Evolutionary conservation across 2,329 filamentous ascomycete genomes (phyloP).

Genomic region (Trichoderma atroviride): DNA sequence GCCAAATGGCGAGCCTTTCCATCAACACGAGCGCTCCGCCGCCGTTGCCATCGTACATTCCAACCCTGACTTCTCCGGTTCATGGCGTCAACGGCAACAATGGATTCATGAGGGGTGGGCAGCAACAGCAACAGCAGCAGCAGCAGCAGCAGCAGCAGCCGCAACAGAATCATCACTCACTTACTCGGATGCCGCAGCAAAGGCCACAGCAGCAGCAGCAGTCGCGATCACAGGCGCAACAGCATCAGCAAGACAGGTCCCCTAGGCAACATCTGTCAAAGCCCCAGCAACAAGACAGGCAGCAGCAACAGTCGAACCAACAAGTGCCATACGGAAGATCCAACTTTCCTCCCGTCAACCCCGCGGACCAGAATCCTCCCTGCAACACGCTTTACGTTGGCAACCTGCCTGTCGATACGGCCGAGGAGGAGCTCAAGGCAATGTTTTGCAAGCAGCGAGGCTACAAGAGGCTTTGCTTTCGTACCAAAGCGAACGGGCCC

Average conservation of each 20-base stretch:
- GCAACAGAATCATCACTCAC: slow-evolving; percentile 23
- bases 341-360: slow-evolving; percentile 84
- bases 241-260: slow-evolving; percentile 26
- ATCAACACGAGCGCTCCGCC: slow-evolving; percentile 67
- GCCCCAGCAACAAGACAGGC: slow-evolving; percentile 38
- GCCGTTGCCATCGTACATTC: slow-evolving; percentile 54
- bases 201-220: background rate
- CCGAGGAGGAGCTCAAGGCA: slow-evolving; percentile 91
- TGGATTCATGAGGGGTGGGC: slow-evolving; percentile 14
- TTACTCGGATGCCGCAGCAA: background rate
- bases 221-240: background rate
- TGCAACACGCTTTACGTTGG: slow-evolving; percentile 98
- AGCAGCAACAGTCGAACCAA: slow-evolving; percentile 29
- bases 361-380: slow-evolving; percentile 92
- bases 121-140: background rate
- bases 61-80: slow-evolving; percentile 61
- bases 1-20: slow-evolving; percentile 69
- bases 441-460: slow-evolving; percentile 92
- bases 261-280: slow-evolving; percentile 9
- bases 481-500: slow-evolving; percentile 90
- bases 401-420: slow-evolving; percentile 90
- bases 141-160: slow-evolving; percentile 20
- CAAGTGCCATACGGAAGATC: slow-evolving; percentile 57
- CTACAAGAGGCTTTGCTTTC: slow-evolving; percentile 93
- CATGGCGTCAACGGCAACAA: slow-evolving; percentile 45